phyloP scores from a whole-genome alignment of 2,329 filamentous ascomycete genomes.

The Rugonectria rugulosa region DNA sequence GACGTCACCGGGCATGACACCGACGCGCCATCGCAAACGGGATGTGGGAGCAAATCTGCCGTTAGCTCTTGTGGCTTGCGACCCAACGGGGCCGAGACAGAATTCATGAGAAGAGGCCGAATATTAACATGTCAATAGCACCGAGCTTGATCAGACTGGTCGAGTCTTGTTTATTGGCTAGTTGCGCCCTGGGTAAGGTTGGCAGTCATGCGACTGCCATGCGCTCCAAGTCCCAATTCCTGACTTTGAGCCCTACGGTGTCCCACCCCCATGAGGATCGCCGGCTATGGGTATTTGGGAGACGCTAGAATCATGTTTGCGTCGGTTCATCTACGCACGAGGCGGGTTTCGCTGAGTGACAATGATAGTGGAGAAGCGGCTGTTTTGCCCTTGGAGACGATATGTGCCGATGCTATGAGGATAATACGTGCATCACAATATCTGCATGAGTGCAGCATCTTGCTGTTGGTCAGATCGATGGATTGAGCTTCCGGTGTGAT shows the following conservation, averaged over 20 bases:
- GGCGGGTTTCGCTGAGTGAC: slow-evolving; percentile 11
- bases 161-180: background rate
- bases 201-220: slow-evolving; percentile 10
- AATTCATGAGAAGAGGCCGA: background rate
- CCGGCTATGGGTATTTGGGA: background rate
- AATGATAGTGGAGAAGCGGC: slow-evolving; percentile 14
- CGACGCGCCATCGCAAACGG: slow-evolving; percentile 16
- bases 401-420: background rate
- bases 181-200: background rate
- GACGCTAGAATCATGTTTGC: background rate
- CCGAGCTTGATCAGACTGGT: background rate
- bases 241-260: slow-evolving; percentile 2
- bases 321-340: slow-evolving; percentile 9
- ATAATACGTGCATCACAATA: background rate
- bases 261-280: slow-evolving; percentile 8
- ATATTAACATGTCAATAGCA: background rate
- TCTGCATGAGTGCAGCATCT: background rate
- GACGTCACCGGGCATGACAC: slow-evolving; percentile 10
- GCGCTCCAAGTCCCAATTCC: background rate
- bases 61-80: background rate
- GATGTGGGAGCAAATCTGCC: slow-evolving; percentile 3
- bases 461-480: background rate
- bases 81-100: background rate
- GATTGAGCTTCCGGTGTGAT: background rate
- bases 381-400: slow-evolving; percentile 4